Percentiles rank a stretch among this genome's conserved stretches.
These are phyloP conservation scores for Aspergillus conjunctus DNA, from an alignment of 495 filamentous ascomycete species.

Conservation along the genomic window DNA sequence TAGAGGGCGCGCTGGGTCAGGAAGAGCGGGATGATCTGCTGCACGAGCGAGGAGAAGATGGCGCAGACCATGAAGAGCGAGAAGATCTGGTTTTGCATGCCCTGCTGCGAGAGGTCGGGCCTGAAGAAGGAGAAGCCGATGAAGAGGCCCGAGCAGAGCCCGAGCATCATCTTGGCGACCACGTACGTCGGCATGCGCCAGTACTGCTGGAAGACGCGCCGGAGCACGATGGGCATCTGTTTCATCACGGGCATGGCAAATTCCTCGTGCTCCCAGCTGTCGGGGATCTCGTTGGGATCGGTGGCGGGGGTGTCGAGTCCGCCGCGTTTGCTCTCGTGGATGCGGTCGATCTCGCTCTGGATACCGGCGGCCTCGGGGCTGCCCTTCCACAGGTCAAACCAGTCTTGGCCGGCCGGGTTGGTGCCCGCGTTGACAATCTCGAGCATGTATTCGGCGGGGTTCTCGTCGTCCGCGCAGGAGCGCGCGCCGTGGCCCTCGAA, in stretches of 20 bases:
- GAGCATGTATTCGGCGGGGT: conserved; percentile 88
- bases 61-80: conserved; percentile 77
- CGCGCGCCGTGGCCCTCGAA: conserved; percentile 78
- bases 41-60: conserved; percentile 69
- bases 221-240: conserved; percentile 51
- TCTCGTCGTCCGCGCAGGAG: conserved; percentile 57
- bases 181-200: conserved; percentile 58
- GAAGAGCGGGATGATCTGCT: conserved; percentile 57
- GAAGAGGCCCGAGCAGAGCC: conserved; percentile 60
- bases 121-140: conserved; percentile 88
- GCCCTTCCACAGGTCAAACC: conserved; percentile 82
- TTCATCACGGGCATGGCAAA: conserved; percentile 47
- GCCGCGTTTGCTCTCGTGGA: conserved; percentile 41
- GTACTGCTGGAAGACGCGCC: conserved; percentile 51
- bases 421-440: conserved; percentile 66
- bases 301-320: conserved; percentile 19
- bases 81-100: conserved; percentile 82
- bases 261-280: conserved; percentile 30
- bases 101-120: conserved; percentile 66
- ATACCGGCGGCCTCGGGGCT: conserved; percentile 37
- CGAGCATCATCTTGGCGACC: conserved; percentile 52
- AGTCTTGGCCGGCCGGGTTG: conserved; percentile 49
- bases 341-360: conserved; percentile 57
- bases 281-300: conserved; percentile 18
- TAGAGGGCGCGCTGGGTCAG: conserved; percentile 51